phyloP scores from a whole-genome alignment of 176 grass and related monocot genomes.

The Phyllostachys edulis region DNA sequence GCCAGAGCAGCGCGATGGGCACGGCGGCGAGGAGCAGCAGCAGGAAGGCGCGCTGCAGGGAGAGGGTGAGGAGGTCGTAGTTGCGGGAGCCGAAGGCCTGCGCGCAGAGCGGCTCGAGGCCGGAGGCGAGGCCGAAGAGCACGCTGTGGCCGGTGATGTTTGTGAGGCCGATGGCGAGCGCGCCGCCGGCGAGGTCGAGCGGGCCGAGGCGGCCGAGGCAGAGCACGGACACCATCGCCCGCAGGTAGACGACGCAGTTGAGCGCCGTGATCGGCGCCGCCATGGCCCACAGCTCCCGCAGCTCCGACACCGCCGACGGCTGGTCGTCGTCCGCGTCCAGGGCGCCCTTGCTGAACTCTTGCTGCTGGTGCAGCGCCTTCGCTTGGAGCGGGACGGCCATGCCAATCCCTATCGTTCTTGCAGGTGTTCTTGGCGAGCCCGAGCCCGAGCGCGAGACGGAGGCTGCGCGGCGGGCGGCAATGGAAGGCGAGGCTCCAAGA shows the following conservation, averaged over 20 bases:
- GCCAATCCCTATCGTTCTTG: not conserved
- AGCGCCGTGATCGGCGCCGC: conserved; percentile 82
- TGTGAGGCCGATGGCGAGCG: conserved; percentile 90
- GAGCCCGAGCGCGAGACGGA: not conserved
- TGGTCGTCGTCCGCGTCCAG: not conserved
- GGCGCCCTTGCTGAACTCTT: not conserved
- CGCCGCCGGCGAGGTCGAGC: conserved; percentile 86
- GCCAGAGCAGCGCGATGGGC: conserved; percentile 89
- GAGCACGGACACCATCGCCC: conserved; percentile 91
- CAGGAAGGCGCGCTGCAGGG: conserved; percentile 75
- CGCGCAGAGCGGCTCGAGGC: conserved; percentile 79
- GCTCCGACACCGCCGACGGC: conserved; percentile 45
- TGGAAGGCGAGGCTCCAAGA: not conserved
- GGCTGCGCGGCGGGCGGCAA: not conserved
- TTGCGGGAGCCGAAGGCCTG: conserved; percentile 89
- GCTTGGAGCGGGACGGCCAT: conserved; percentile 44
- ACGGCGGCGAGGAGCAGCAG: conserved; percentile 63
- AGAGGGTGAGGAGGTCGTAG: conserved; percentile 75
- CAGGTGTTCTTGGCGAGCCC: not conserved
- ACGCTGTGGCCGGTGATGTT: conserved; percentile 98
- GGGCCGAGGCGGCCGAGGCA: conserved; percentile 83
- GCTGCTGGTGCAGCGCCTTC: conserved; percentile 11
- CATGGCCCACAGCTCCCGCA: conserved; percentile 70
- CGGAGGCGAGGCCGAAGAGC: conserved; percentile 86
- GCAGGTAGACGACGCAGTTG: conserved; percentile 89